Conservation (phyloP, 1,284 basidiomycete species). For the Apiotrichum montevideense region DNA sequence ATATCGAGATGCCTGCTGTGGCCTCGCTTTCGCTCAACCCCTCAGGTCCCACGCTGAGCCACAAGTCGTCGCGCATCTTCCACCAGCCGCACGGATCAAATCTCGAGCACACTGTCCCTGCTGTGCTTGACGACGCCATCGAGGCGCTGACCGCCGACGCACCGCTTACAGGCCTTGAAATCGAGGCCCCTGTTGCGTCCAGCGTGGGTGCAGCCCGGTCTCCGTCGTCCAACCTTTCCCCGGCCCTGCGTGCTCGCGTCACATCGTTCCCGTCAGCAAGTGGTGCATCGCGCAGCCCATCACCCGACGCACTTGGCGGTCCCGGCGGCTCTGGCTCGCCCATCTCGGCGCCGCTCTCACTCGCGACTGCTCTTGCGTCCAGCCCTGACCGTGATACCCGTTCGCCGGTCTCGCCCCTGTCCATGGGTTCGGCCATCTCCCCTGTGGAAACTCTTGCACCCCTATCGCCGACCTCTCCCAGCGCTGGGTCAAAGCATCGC, state of each 20-base stretch:
- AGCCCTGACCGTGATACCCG: not conserved
- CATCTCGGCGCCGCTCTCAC: not conserved
- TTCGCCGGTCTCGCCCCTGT: slow-evolving; percentile 1
- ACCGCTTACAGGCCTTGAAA: slow-evolving; percentile 32
- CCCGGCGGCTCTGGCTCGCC: not conserved
- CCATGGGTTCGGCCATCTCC: not conserved
- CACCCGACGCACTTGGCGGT: slow-evolving; percentile 4
- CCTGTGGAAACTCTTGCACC: not conserved
- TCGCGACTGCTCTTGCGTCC: not conserved
- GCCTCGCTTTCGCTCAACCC: slow-evolving; percentile 33
- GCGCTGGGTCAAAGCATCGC: slow-evolving; percentile 11
- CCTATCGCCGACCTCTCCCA: not conserved
- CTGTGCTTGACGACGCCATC: slow-evolving; percentile 45
- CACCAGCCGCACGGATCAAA: slow-evolving; percentile 36
- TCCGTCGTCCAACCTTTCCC: slow-evolving; percentile 24
- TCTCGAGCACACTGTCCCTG: slow-evolving; percentile 42
- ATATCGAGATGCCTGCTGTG: slow-evolving; percentile 40
- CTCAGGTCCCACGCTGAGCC: slow-evolving; percentile 22
- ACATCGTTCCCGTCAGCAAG: slow-evolving; percentile 3
- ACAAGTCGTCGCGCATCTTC: slow-evolving; percentile 36
- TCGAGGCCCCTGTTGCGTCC: slow-evolving; percentile 29
- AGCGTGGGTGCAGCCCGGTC: slow-evolving; percentile 28
- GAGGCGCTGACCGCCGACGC: slow-evolving; percentile 36
- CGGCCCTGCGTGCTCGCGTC: slow-evolving; percentile 18
- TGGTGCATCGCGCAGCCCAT: slow-evolving; percentile 12